These are phyloP conservation scores for Otatea glauca DNA, from an alignment of 176 grass and related monocot genomes.

Conservation along the genomic window DNA sequence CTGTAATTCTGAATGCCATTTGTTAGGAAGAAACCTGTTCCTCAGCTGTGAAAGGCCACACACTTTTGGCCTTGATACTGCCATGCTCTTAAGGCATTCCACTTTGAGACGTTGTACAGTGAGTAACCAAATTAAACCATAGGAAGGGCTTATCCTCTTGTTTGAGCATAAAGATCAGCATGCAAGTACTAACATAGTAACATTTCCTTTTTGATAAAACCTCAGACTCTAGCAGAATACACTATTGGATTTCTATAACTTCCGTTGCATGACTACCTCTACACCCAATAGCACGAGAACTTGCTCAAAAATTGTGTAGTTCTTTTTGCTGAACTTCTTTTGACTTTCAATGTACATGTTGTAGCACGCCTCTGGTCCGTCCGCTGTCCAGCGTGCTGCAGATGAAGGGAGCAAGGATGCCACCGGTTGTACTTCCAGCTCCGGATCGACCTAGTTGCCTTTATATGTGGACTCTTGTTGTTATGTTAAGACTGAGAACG, in stretches of 20 bases:
- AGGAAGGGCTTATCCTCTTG: background rate
- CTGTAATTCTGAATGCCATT: background rate
- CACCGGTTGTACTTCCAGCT: background rate
- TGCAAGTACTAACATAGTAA: background rate
- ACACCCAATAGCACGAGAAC: background rate
- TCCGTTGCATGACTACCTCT: background rate
- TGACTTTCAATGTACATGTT: background rate
- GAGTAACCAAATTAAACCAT: background rate
- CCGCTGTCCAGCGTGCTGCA: background rate
- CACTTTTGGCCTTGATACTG: background rate
- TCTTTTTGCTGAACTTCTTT: background rate
- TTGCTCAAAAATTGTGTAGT: background rate
- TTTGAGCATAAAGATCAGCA: background rate
- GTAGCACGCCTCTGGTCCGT: background rate
- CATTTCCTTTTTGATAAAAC: background rate
- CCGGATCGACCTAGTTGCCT: background rate
- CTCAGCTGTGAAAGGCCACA: background rate
- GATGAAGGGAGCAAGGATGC: constrained; percentile 9
- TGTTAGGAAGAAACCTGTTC: background rate
- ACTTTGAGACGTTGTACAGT: background rate
- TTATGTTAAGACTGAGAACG: too few species aligned
- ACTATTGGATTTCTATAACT: background rate
- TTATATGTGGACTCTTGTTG: background rate
- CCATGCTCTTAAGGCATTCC: background rate
- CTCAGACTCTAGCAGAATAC: background rate